Percentiles rank a stretch among this genome's conserved stretches.
Conservation (phyloP, 2,329 filamentous ascomycete genomes). For the Alternaria metachromatica region DNA sequence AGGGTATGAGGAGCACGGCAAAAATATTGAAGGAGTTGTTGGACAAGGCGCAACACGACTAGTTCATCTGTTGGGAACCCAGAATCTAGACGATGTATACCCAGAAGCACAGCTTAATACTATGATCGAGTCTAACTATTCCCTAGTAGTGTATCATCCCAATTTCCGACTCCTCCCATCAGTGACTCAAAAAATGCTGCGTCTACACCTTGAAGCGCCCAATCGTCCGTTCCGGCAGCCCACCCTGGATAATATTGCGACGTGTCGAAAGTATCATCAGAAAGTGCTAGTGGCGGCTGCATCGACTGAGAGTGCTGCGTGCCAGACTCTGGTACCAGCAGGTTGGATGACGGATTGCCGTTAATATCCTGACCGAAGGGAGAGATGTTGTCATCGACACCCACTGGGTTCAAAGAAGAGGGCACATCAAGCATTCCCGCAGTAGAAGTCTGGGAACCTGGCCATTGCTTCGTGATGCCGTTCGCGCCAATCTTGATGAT, state of each 20-base stretch:
- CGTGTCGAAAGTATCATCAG: background rate
- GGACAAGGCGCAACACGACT: slow-evolving; percentile 34
- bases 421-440: background rate
- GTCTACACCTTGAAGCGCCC: slow-evolving; percentile 29
- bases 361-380: background rate
- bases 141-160: background rate
- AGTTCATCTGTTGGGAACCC: background rate
- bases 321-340: background rate
- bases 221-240: slow-evolving; percentile 18
- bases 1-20: slow-evolving; percentile 74
- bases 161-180: slow-evolving; percentile 15
- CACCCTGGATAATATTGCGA: slow-evolving; percentile 9
- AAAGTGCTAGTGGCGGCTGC: background rate
- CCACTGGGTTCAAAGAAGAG: background rate
- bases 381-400: background rate
- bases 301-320: background rate
- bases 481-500: slow-evolving; percentile 39
- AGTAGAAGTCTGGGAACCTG: background rate
- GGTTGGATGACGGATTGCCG: background rate
- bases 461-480: slow-evolving; percentile 7
- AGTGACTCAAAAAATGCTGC: slow-evolving; percentile 29
- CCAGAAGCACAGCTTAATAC: background rate
- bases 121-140: background rate
- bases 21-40: slow-evolving; percentile 73
- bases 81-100: background rate